Evolutionary conservation across 192 early-diverging fungal species (phyloP).

Genomic region (Gamsiella multidivaricata): DNA sequence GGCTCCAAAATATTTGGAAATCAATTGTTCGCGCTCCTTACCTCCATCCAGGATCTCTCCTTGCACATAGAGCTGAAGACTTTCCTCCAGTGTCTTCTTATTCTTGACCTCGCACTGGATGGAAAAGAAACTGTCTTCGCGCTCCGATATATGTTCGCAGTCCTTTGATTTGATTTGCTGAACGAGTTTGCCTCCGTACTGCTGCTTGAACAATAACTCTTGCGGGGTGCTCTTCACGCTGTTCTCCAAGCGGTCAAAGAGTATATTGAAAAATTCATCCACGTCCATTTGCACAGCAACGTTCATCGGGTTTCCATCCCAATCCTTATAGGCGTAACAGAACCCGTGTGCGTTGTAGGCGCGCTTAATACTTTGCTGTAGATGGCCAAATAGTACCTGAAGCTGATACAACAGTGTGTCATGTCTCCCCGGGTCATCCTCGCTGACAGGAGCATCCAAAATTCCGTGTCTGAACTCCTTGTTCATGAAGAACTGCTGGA

Average conservation of each 20-base stretch:
- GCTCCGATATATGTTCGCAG: slow-evolving; percentile 64
- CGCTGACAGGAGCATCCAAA: slow-evolving; percentile 52
- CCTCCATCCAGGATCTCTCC: slow-evolving; percentile 68
- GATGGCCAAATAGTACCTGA: slow-evolving; percentile 61
- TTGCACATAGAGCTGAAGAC: slow-evolving; percentile 66
- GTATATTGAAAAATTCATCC: slow-evolving; percentile 68
- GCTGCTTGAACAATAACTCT: slow-evolving; percentile 60
- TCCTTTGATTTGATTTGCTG: slow-evolving; percentile 68
- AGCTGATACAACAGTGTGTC: slow-evolving; percentile 63
- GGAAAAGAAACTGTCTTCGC: slow-evolving; percentile 63
- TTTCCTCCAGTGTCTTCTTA: slow-evolving; percentile 64
- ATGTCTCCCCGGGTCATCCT: slow-evolving; percentile 44
- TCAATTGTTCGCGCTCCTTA: slow-evolving; percentile 11
- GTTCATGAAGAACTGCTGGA: slow-evolving; percentile 74
- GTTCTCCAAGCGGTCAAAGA: slow-evolving; percentile 67
- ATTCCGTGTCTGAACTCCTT: slow-evolving; percentile 58
- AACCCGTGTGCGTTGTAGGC: slow-evolving; percentile 61
- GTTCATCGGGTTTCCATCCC: slow-evolving; percentile 65
- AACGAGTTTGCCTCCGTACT: slow-evolving; percentile 68
- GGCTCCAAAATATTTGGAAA: not conserved
- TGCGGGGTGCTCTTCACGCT: slow-evolving; percentile 59
- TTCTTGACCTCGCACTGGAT: slow-evolving; percentile 70
- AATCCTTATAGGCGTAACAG: slow-evolving; percentile 62
- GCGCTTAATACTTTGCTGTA: slow-evolving; percentile 61
- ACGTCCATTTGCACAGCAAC: slow-evolving; percentile 70